Base-by-base conservation (phyloP, 1,284 basidiomycete species). In the Malassezia sp. region DNA sequence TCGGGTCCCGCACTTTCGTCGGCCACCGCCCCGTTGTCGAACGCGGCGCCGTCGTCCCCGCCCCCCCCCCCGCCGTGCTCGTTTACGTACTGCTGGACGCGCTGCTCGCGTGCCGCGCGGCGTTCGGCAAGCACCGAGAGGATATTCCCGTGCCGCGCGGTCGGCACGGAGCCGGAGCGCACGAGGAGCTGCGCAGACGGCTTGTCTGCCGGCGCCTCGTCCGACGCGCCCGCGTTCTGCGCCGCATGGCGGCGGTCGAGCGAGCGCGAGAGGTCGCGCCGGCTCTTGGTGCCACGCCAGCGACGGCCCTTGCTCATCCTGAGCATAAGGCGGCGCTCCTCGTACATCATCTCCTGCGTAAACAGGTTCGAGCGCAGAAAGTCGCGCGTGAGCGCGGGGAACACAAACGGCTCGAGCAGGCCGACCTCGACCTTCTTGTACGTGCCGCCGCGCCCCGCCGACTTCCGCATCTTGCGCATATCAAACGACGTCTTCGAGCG, bases 401-500 rank as follows among this genome's bases (percentile, higher is more conserved):
- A 70, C 8, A 67, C 39, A 51, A 70, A 70, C 3, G 67, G 67
- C 44, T 70, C 67, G 14, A 67, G 36, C 18, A 70, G 45, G 3
- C 67, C 67, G 1, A 70, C 65, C 44, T 70, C 67, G 26, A 67
- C 56, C 42, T 70, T 70, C 23, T 70, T 70, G 44, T 49, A 62
- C 5, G 63, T 68, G 21, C 59, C 31, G 14, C 46, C 55, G 2
- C 35, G 31, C 21, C 62, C 60, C 2, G 52, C 24, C 17, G 68
- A 70, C 11, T 80, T 57, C 20, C 79, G 77, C 0, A 79, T 79
- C 51, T 81, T 74, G 10, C 49, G 50, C 14, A 27, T 35, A 35
- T 53, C 51, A 31, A 61, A 61, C 6, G 51, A 50, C 14, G 59
- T 37, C 23, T 48, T 41, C 11, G 63, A 57, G 26, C 67, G 57